Evolutionary conservation across 2,329 filamentous ascomycete species (phyloP).

Genomic region (Ceratocystis ficicola): DNA sequence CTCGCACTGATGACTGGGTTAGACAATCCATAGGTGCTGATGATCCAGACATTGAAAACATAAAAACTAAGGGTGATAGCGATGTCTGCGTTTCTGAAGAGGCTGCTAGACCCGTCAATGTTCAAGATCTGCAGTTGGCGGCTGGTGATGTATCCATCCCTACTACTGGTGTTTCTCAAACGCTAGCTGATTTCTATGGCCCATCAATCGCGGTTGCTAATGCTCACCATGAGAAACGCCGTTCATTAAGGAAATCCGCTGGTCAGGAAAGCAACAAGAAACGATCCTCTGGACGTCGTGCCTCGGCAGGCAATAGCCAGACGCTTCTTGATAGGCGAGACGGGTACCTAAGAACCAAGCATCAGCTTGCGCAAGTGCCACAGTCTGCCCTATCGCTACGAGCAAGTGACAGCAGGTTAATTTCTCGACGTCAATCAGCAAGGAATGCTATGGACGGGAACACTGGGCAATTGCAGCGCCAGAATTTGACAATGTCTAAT

Average conservation of each 20-base stretch:
- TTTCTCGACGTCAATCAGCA: not conserved
- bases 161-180: constrained; percentile 15
- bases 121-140: constrained; percentile 54
- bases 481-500: constrained; percentile 34
- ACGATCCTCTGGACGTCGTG: not conserved
- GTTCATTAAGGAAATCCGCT: not conserved
- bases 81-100: constrained; percentile 26
- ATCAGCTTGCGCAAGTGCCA: constrained; percentile 30
- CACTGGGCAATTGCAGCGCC: constrained; percentile 43
- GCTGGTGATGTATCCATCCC: constrained; percentile 34
- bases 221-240: not conserved
- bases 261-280: not conserved
- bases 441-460: constrained; percentile 34
- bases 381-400: constrained; percentile 19
- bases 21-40: constrained; percentile 77
- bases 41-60: constrained; percentile 50
- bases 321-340: constrained; percentile 47
- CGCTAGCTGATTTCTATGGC: constrained; percentile 23
- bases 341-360: constrained; percentile 40
- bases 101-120: constrained; percentile 34
- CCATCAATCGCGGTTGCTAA: constrained; percentile 8
- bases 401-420: not conserved
- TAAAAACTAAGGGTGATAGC: constrained; percentile 36
- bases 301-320: constrained; percentile 26
- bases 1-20: constrained; percentile 91